phyloP scores from a whole-genome alignment of 2,329 filamentous ascomycete species.

The Dryadomyces quercus-mongolicae region DNA sequence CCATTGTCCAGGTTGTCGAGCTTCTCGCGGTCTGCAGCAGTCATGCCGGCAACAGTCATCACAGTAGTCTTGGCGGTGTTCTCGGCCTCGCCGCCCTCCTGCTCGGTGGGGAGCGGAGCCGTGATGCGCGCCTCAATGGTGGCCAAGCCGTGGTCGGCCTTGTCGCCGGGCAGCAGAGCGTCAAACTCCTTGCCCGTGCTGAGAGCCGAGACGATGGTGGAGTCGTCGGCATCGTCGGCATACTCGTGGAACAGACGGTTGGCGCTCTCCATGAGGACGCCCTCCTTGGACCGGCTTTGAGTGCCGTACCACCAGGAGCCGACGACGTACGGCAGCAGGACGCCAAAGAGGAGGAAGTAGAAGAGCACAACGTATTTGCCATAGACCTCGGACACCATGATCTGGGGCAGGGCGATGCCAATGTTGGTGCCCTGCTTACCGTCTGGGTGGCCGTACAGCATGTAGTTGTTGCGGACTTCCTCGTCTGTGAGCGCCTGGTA shows the following conservation, averaged over 20 bases:
- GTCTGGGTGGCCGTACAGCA: slow-evolving; percentile 91
- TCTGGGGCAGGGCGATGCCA: slow-evolving; percentile 86
- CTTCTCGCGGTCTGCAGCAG: slow-evolving; percentile 60
- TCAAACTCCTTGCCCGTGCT: slow-evolving; percentile 82
- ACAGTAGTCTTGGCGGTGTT: slow-evolving; percentile 28
- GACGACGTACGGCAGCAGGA: slow-evolving; percentile 83
- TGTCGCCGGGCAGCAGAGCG: slow-evolving; percentile 61
- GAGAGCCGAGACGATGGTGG: slow-evolving; percentile 66
- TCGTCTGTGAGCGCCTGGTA: slow-evolving; percentile 98
- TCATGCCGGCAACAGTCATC: slow-evolving; percentile 34
- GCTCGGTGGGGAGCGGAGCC: slow-evolving; percentile 34
- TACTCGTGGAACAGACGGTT: slow-evolving; percentile 93
- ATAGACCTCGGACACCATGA: slow-evolving; percentile 85
- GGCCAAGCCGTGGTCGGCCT: slow-evolving; percentile 66
- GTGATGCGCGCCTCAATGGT: slow-evolving; percentile 75
- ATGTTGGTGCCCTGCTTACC: slow-evolving; percentile 98
- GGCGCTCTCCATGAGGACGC: slow-evolving; percentile 82
- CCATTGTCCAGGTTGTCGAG: slow-evolving; percentile 73
- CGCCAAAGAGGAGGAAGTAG: slow-evolving; percentile 78
- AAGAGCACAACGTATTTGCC: slow-evolving; percentile 90
- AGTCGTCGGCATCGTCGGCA: slow-evolving; percentile 69
- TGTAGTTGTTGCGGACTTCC: slow-evolving; percentile 91
- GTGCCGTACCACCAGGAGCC: slow-evolving; percentile 99
- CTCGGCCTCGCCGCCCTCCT: neutral
- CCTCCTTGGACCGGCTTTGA: slow-evolving; percentile 84